Percentiles rank a stretch among this genome's conserved stretches.
phyloP scores from a whole-genome alignment of 495 filamentous ascomycete genomes.

The Evernia prunastri region DNA sequence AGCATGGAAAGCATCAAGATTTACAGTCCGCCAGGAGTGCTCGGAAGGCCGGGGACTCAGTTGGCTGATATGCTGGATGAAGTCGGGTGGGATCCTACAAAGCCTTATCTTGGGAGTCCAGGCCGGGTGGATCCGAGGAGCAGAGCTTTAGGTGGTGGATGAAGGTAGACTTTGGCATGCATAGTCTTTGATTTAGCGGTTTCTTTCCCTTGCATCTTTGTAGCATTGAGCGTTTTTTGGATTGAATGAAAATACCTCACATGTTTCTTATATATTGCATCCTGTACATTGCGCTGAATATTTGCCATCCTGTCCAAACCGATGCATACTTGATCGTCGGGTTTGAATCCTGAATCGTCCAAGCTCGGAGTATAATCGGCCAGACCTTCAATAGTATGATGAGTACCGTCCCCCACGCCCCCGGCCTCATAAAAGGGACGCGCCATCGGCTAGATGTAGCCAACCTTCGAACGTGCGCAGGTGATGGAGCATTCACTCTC shows the following conservation, averaged over 20 bases:
- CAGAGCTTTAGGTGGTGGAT: conserved; percentile 10
- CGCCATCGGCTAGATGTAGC: neutral
- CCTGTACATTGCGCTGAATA: neutral
- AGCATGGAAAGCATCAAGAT: conserved; percentile 65
- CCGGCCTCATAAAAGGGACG: neutral
- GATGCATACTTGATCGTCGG: too few species aligned
- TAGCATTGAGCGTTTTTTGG: neutral
- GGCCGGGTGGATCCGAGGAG: conserved; percentile 23
- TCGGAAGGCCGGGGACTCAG: conserved; percentile 39
- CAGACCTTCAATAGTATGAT: neutral
- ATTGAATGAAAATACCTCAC: neutral
- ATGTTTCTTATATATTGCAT: neutral
- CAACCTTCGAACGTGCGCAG: conserved; percentile 3
- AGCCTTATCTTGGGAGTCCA: conserved; percentile 31
- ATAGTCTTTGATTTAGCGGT: neutral
- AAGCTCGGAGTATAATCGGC: neutral
- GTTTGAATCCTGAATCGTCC: neutral
- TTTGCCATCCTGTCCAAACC: neutral
- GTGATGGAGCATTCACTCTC: neutral
- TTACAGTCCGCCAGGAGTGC: conserved; percentile 54
- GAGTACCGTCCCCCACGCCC: neutral
- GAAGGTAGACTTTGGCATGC: conserved; percentile 5
- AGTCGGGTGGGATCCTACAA: conserved; percentile 44
- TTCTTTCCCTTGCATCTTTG: neutral
- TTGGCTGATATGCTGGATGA: conserved; percentile 61